Evolutionary conservation across 805 yeast species (phyloP), one percentile per base, ranked within the genome.

Genomic region (Suhomyces pyralidae): DNA sequence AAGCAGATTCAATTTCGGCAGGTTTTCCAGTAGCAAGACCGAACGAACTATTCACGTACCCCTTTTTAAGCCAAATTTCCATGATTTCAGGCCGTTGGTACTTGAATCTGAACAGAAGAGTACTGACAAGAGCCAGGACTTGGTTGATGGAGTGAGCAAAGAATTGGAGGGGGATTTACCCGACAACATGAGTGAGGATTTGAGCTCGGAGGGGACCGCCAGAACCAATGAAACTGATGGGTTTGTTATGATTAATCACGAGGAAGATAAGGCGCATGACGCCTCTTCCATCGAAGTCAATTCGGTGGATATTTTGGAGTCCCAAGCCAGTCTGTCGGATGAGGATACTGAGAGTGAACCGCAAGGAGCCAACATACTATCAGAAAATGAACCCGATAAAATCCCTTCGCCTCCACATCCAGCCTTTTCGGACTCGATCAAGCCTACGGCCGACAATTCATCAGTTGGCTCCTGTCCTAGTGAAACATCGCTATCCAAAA

Each of bases 41-140:
- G 53, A 50, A 26, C 71, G 63, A 14, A 60, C 66, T 5, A 57
- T 81, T 2, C 76, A 79, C 73, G 74, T 79, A 20, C 86, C 86
- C 5, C 71, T 69, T 38, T 72, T 73, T 53, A 68, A 68, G 47
- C 77, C 78, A 1, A 63, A 56, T 22, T 74, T 82, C 58, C 66
- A 65, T 3, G 71, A 70, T 24, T 64, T 81, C 19, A 9, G 51
- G 12, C 53, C 53, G 1, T 61, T 73, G 51, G 64, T 72, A 14
- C 67, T 69, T 3, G 63, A 62, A 12, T 34, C 58, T n/a, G 73
- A 71, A 51, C 58, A 61, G 19, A 61, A 63, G 6, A 68, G 61
- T 49, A 71, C 70, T 2, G 48, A 55, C 30, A 51, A 36, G 8
- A 38, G 24, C 42, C 42, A 17, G 24, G 60, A 53, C 26, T 46